These are phyloP conservation scores for Oryza rufipogon DNA, from an alignment of 176 grass and related monocot genomes.

Conservation along the genomic window DNA sequence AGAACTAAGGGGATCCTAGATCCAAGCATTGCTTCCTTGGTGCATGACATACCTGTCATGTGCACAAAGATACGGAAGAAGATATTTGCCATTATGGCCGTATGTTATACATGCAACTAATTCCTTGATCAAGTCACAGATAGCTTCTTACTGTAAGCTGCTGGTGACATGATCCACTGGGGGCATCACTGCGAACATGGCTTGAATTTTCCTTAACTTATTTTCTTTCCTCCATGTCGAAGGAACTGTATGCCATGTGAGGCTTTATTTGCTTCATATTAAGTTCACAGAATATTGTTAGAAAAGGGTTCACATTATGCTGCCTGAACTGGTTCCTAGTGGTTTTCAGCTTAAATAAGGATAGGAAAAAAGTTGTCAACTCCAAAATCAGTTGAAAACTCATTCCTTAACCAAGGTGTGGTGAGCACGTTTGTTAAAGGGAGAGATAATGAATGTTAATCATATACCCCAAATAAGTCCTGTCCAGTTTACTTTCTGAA, in stretches of 20 bases:
- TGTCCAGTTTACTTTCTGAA: too few relatives aligned
- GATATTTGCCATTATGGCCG: neutral
- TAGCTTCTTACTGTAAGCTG: neutral
- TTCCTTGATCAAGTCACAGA: neutral
- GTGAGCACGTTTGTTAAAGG: too few relatives aligned
- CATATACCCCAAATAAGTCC: too few relatives aligned
- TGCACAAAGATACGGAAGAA: neutral
- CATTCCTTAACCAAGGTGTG: too few relatives aligned
- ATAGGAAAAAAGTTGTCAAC: too few relatives aligned
- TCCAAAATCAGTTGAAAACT: too few relatives aligned
- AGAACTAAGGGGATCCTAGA: conserved; percentile 16
- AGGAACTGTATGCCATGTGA: neutral
- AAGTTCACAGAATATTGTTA: neutral
- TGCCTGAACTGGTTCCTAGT: neutral
- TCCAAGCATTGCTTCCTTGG: neutral
- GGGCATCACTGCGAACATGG: neutral
- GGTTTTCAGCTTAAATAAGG: too few relatives aligned
- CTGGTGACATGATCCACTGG: neutral
- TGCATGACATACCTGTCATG: conserved; percentile 1
- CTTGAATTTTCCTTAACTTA: neutral
- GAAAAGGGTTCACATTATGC: conserved; percentile 9
- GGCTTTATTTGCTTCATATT: neutral
- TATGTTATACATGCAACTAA: neutral
- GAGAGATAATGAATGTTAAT: too few relatives aligned
- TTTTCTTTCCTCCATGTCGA: neutral